These are phyloP conservation scores for Cephaloascus albidus DNA, from an alignment of 805 yeast species.

Conservation along the genomic window DNA sequence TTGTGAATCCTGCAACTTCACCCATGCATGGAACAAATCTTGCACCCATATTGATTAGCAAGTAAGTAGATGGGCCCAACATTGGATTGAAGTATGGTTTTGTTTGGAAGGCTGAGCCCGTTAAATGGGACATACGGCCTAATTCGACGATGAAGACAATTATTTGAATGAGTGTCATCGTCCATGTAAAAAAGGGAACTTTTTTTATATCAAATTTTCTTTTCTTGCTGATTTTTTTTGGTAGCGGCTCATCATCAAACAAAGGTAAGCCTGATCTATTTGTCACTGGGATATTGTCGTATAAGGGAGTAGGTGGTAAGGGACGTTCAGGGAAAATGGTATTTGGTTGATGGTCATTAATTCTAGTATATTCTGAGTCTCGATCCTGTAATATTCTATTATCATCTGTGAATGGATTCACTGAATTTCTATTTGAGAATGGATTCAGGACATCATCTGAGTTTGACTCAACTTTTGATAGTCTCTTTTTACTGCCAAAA, in stretches of 20 bases:
- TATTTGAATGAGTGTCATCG: slow-evolving; percentile 36
- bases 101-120: slow-evolving; percentile 60
- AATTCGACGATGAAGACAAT: slow-evolving; percentile 56
- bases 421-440: not conserved
- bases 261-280: not conserved
- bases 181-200: slow-evolving; percentile 28
- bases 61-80: slow-evolving; percentile 66
- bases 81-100: slow-evolving; percentile 69
- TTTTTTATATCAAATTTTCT: not conserved
- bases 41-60: slow-evolving; percentile 62
- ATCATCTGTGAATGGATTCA: not conserved
- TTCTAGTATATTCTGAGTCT: not conserved
- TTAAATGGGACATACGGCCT: slow-evolving; percentile 42
- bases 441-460: no score
- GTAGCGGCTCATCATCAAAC: not conserved
- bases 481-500: no score
- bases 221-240: not conserved
- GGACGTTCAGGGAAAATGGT: not conserved
- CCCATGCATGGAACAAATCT: slow-evolving; percentile 68
- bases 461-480: no score
- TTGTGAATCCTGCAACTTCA: slow-evolving; percentile 36
- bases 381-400: not conserved
- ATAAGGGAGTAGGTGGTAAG: not conserved
- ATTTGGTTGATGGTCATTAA: not conserved
- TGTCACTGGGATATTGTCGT: not conserved